These are phyloP conservation scores for Aspergillus sojae DNA, from an alignment of 2,329 filamentous ascomycete species.

Conservation along the genomic window DNA sequence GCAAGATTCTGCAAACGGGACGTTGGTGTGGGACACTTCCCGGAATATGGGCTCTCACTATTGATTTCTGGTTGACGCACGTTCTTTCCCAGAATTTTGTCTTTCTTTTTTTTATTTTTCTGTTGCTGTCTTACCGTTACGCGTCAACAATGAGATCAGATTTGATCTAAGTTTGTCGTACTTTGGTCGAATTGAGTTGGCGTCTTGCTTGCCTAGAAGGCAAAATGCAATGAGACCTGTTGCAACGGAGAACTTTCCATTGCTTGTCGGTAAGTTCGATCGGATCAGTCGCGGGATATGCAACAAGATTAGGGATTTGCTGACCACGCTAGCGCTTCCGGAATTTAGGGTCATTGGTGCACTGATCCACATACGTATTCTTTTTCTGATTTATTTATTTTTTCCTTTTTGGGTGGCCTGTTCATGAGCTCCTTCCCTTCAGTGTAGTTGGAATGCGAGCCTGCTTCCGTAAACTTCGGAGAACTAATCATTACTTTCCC, in stretches of 20 bases:
- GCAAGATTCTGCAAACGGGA: constrained; percentile 3
- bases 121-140: neutral
- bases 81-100: neutral
- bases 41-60: neutral
- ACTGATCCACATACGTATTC: neutral
- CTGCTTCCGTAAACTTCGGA: neutral
- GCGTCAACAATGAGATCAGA: neutral
- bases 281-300: neutral
- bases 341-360: neutral
- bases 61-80: constrained; percentile 10
- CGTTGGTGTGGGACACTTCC: neutral
- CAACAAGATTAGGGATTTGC: neutral
- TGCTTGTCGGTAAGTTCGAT: neutral
- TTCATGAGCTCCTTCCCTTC: neutral
- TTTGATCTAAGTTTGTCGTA: neutral
- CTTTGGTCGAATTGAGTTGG: neutral
- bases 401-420: neutral
- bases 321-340: neutral
- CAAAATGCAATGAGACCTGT: neutral
- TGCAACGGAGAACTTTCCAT: neutral
- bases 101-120: constrained; percentile 6
- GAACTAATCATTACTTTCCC: neutral
- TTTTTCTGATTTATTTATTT: neutral
- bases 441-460: neutral
- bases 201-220: neutral